phyloP scores from a whole-genome alignment of 768 basidiomycete genomes.

The Rhodotorula graminis region DNA sequence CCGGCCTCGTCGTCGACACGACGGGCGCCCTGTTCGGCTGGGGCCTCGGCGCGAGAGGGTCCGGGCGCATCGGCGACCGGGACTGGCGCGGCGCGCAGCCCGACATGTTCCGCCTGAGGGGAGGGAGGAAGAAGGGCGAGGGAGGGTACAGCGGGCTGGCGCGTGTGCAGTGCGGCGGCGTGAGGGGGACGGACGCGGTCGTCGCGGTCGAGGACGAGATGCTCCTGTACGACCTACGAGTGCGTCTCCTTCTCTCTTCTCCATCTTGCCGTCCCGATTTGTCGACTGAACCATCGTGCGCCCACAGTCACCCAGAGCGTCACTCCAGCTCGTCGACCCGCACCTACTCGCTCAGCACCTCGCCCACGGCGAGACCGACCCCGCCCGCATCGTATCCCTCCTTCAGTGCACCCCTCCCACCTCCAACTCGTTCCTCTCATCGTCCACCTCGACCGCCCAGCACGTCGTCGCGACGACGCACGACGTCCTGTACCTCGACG shows the following conservation, averaged over 20 bases:
- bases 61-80: neutral
- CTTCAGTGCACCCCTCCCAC: neutral
- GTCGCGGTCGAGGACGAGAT: constrained; percentile 33
- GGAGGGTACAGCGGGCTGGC: constrained; percentile 12
- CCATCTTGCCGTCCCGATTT: neutral
- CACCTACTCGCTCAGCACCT: neutral
- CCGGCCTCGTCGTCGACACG: constrained; percentile 22
- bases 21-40: constrained; percentile 24
- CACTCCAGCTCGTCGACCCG: neutral
- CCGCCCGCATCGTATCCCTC: constrained; percentile 22
- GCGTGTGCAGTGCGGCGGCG: constrained; percentile 18
- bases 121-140: neutral
- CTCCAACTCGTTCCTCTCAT: too few relatives aligned
- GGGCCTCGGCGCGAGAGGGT: constrained; percentile 6
- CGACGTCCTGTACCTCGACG: constrained; percentile 29
- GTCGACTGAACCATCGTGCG: neutral
- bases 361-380: constrained; percentile 3
- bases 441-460: neutral
- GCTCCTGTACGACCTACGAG: constrained; percentile 31
- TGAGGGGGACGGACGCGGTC: constrained; percentile 15
- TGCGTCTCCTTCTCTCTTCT: neutral
- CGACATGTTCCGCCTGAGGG: constrained; percentile 20
- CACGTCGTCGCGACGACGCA: constrained; percentile 20
- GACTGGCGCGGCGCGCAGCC: neutral
- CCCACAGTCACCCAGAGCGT: constrained; percentile 1